Base-by-base conservation (phyloP, 805 yeast species). In the Barnettozyma pratensis region DNA sequence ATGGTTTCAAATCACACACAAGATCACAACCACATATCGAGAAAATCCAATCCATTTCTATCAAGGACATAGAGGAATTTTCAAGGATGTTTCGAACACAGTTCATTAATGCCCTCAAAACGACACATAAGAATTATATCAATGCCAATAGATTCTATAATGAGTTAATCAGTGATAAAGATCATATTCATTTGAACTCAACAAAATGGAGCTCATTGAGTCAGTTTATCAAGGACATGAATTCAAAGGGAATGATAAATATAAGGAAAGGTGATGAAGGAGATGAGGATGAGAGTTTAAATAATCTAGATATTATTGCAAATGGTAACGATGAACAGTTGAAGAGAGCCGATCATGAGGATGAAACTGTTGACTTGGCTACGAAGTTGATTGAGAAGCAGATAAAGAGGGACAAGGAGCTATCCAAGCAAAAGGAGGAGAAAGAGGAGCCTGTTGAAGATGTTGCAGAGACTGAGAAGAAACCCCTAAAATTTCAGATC, bases 1-100 rank as follows among this genome's bases (percentile, higher is more conserved):
- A 94, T 67, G 99, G 99, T 28, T 94, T 87, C 71, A 85, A 86
- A 59, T 85, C 92, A 59, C 99, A 94, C 64, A 75, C 84, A n/a
- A 74, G 75, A 53, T 82, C 96, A n/a, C 88, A 87, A 41, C 73
- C 86, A 2, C 99, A 94, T 62, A 66, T 77, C 42, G 76, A 79
- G 19, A 79, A 77, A 45, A 76, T 86, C 40, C 65, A 73, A 19
- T 70, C 74, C 5, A 64, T 80, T 6, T 74, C 76, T 0, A 68
- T 71, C 6, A 66, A 66, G 11, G 77, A 80, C 14, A 71, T 88
- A 1, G 80, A 76, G 11, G 75, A 77, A 35, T 91, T 71, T 61
- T 81, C 94, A 2, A 58, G 61, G 2, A 70, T 73, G 54, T 88
- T 94, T 59, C 72, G 79, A 50, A 56, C 61, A 2, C 87, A 82